A percentile compares a stretch with the other conserved stretches of the same genome.
Evolutionary conservation across 228 moss, liverwort and hornwort species (phyloP).

Genomic region (Sphagnum fallax): DNA sequence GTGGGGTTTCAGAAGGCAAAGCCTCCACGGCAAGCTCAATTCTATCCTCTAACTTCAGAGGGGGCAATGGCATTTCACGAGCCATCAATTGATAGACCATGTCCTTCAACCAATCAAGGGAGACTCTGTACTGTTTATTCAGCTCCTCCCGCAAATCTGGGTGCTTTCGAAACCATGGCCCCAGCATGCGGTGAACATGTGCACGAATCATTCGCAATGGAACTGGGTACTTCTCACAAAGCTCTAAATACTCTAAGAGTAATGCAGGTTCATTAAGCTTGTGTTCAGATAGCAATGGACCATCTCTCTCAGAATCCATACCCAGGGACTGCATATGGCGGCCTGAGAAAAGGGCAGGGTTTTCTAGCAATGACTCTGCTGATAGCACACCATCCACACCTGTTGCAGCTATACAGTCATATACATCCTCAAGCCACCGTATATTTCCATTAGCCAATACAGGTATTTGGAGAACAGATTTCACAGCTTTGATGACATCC

Average conservation of each 20-base stretch:
- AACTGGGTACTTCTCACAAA: slow-evolving; percentile 80
- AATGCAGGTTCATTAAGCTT: slow-evolving; percentile 46
- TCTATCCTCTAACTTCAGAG: background rate
- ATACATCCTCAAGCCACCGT: slow-evolving; percentile 80
- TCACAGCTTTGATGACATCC: slow-evolving; percentile 84
- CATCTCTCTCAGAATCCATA: slow-evolving; percentile 1
- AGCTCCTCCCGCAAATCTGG: slow-evolving; percentile 67
- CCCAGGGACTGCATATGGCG: slow-evolving; percentile 26
- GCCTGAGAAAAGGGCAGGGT: slow-evolving; percentile 78
- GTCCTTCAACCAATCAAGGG: slow-evolving; percentile 61
- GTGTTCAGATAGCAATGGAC: background rate
- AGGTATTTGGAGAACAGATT: slow-evolving; percentile 65
- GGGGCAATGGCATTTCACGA: slow-evolving; percentile 12
- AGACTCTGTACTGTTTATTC: slow-evolving; percentile 66
- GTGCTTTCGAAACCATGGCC: slow-evolving; percentile 68
- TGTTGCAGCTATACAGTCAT: slow-evolving; percentile 65
- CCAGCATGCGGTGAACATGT: slow-evolving; percentile 77
- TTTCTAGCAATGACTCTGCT: slow-evolving; percentile 97
- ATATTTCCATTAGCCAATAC: slow-evolving; percentile 93
- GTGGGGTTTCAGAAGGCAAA: too few relatives aligned
- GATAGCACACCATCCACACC: slow-evolving; percentile 93
- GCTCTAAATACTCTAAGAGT: slow-evolving; percentile 72
- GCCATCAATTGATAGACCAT: slow-evolving; percentile 61
- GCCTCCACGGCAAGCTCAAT: too few relatives aligned
- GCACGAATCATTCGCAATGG: slow-evolving; percentile 91